phyloP scores from a whole-genome alignment of 306 rosid genomes.

The Calophaca sinica region DNA sequence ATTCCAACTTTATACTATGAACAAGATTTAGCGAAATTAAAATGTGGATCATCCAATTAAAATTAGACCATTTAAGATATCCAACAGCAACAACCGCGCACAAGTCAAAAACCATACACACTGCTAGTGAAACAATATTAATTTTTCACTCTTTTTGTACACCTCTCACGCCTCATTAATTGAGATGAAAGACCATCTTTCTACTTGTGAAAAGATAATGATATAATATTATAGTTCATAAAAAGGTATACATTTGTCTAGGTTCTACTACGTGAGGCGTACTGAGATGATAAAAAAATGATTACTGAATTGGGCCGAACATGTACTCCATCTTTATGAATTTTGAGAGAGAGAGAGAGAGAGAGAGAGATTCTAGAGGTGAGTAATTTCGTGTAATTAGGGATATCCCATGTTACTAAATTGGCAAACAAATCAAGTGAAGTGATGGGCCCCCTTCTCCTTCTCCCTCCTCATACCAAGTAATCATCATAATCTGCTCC shows the following conservation, averaged over 20 bases:
- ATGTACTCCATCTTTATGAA: conserved; percentile 44
- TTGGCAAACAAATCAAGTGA: conserved; percentile 63
- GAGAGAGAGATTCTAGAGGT: conserved; percentile 40
- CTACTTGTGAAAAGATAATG: no score
- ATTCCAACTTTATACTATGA: no score
- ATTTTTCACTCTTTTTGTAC: no score
- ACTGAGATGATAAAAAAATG: conserved; percentile 38
- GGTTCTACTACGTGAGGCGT: conserved; percentile 28
- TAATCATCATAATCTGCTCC: conserved; percentile 34
- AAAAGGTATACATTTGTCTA: background rate
- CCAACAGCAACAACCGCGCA: no score
- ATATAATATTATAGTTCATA: no score
- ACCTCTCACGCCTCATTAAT: no score
- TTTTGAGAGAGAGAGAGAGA: conserved; percentile 38
- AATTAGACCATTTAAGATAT: no score
- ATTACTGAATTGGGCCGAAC: conserved; percentile 57
- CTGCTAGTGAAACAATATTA: no score
- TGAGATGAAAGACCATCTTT: no score
- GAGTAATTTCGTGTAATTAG: conserved; percentile 57
- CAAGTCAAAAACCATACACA: no score
- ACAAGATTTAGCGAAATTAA: no score
- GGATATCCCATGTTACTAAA: conserved; percentile 73
- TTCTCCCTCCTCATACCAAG: conserved; percentile 11
- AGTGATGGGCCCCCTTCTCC: conserved; percentile 42
- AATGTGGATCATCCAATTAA: no score